Conservation (phyloP, 208 protist species). For the Lotmaria passim region DNA sequence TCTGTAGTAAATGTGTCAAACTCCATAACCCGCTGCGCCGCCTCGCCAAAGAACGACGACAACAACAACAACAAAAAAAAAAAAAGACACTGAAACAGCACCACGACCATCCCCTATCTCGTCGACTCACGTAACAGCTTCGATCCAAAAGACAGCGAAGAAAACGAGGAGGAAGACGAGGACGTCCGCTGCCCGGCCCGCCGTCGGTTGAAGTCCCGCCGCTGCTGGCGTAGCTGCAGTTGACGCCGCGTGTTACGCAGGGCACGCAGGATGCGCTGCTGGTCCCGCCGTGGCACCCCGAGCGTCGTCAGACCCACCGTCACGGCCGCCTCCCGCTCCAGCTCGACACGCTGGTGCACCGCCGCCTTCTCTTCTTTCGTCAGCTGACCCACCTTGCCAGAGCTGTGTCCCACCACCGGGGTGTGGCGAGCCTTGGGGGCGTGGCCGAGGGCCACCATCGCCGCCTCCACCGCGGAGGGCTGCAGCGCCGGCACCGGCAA, state of each 20-base stretch:
- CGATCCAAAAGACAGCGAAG: background rate
- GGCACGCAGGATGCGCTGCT: slow-evolving; percentile 45
- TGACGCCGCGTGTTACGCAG: slow-evolving; percentile 35
- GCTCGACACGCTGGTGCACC: slow-evolving; percentile 36
- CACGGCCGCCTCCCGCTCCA: slow-evolving; percentile 34
- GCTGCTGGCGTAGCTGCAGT: slow-evolving; percentile 5
- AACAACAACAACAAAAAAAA: too few species aligned
- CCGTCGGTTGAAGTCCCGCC: slow-evolving; percentile 10
- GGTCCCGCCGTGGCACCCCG: slow-evolving; percentile 2
- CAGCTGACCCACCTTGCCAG: slow-evolving; percentile 31
- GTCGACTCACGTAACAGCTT: too few species aligned
- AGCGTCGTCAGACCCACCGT: slow-evolving; percentile 32
- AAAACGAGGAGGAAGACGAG: background rate
- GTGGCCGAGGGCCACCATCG: slow-evolving; percentile 17
- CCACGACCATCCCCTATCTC: too few species aligned
- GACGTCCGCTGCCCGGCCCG: background rate
- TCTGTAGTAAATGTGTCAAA: too few species aligned
- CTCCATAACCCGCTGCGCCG: too few species aligned
- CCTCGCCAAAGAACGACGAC: too few species aligned
- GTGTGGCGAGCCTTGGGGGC: slow-evolving; percentile 18
- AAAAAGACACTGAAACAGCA: too few species aligned
- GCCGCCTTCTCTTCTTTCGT: slow-evolving; percentile 32
- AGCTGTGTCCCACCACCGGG: slow-evolving; percentile 27
- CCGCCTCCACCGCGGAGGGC: slow-evolving; percentile 32
- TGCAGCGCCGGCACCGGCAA: slow-evolving; percentile 36